phyloP scores from a whole-genome alignment of 1,139 yeast genomes.

The Debaryomycetaceae sp. region DNA sequence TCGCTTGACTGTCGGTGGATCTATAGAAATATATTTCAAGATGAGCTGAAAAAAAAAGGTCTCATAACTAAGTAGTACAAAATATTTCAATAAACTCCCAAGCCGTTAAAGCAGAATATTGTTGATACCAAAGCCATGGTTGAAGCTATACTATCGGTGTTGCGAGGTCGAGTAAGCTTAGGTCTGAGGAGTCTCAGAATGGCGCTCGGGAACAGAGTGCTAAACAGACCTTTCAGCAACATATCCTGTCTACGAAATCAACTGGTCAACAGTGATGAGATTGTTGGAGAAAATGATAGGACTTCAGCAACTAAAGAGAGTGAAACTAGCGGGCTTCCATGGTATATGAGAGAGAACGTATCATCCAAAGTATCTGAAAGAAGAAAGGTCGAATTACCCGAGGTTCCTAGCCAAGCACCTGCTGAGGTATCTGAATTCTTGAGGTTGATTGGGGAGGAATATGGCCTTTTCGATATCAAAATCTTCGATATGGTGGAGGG shows the following conservation, averaged over 20 bases:
- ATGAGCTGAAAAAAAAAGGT: constrained; percentile 7
- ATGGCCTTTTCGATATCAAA: constrained; percentile 62
- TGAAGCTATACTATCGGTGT: neutral
- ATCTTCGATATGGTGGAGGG: constrained; percentile 48
- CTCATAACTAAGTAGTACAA: neutral
- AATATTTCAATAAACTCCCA: neutral
- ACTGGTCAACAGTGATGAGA: neutral
- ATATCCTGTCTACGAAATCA: neutral
- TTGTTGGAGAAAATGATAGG: neutral
- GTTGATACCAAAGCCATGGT: neutral
- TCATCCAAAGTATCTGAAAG: constrained; percentile 35
- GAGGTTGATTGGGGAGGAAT: constrained; percentile 47
- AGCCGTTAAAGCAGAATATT: neutral
- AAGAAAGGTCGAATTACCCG: constrained; percentile 36
- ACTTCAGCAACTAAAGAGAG: neutral
- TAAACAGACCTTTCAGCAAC: neutral
- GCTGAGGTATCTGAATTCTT: constrained; percentile 42
- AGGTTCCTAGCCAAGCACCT: constrained; percentile 58
- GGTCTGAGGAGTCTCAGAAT: neutral
- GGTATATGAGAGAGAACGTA: constrained; percentile 58
- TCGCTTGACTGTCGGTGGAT: neutral
- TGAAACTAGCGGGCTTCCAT: constrained; percentile 34
- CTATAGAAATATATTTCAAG: neutral
- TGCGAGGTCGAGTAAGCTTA: neutral
- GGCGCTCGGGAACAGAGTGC: neutral